Evolutionary conservation across 2,329 filamentous ascomycete species (phyloP).

Genomic region (Fusarium sarcochroum): DNA sequence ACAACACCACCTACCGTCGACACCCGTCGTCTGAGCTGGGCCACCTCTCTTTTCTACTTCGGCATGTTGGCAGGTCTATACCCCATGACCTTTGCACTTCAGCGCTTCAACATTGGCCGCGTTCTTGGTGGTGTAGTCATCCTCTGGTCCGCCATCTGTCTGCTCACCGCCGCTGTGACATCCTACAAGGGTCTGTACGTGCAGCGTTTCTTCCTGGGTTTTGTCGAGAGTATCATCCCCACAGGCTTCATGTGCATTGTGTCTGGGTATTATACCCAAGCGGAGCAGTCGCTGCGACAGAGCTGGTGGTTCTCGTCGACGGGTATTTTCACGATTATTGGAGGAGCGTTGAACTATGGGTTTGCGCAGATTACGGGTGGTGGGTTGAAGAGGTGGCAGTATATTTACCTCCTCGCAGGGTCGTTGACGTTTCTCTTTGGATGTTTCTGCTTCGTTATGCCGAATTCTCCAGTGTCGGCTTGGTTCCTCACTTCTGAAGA

Average conservation of each 20-base stretch:
- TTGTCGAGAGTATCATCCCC: slow-evolving; percentile 75
- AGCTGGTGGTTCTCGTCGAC: slow-evolving; percentile 76
- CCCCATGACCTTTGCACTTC: slow-evolving; percentile 78
- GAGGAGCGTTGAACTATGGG: slow-evolving; percentile 75
- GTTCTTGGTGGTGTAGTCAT: slow-evolving; percentile 75
- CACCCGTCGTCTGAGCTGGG: slow-evolving; percentile 80
- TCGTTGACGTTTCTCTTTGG: slow-evolving; percentile 75
- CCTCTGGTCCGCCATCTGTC: slow-evolving; percentile 76
- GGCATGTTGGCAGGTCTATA: slow-evolving; percentile 82
- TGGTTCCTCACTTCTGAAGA: slow-evolving; percentile 78
- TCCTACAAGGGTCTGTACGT: slow-evolving; percentile 74
- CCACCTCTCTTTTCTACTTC: slow-evolving; percentile 85
- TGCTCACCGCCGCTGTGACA: slow-evolving; percentile 77
- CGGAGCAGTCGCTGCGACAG: slow-evolving; percentile 74
- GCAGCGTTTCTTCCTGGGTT: slow-evolving; percentile 75
- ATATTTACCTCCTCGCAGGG: slow-evolving; percentile 77
- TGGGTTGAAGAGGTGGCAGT: slow-evolving; percentile 74
- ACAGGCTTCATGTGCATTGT: slow-evolving; percentile 77
- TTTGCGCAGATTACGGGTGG: slow-evolving; percentile 74
- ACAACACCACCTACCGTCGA: slow-evolving; percentile 69
- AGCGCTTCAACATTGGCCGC: slow-evolving; percentile 75
- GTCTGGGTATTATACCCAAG: slow-evolving; percentile 73
- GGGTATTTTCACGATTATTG: slow-evolving; percentile 73
- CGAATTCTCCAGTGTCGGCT: slow-evolving; percentile 75
- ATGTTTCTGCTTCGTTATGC: slow-evolving; percentile 73